These are phyloP conservation scores for Tylopilus cervinicoccineus DNA, from an alignment of 768 basidiomycete species.

Conservation along the genomic window DNA sequence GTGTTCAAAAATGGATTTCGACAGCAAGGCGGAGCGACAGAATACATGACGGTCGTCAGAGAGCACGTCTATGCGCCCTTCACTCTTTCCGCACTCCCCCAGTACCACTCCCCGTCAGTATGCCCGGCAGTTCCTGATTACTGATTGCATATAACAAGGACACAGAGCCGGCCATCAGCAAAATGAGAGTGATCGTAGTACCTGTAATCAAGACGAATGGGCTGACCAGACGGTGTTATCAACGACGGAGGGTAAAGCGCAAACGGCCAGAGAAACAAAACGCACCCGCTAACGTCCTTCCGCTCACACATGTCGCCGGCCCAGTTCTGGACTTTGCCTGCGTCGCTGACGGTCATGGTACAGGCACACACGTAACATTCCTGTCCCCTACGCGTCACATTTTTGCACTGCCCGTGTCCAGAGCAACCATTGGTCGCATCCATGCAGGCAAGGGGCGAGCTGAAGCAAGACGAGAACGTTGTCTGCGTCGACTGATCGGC, in stretches of 20 bases:
- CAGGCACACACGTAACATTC: conserved; percentile 49
- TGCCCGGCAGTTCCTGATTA: conserved; percentile 64
- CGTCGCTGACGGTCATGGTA: conserved; percentile 43
- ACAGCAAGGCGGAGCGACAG: neutral
- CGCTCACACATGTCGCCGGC: conserved; percentile 73
- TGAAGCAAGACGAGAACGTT: conserved; percentile 60
- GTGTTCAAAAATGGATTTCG: neutral
- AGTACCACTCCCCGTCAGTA: conserved; percentile 58
- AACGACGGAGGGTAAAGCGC: neutral
- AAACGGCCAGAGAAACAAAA: conserved; percentile 12
- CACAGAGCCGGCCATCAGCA: conserved; percentile 65
- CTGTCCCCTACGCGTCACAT: conserved; percentile 54
- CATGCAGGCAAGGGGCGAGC: conserved; percentile 48
- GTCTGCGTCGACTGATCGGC: conserved; percentile 55
- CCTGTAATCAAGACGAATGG: conserved; percentile 74
- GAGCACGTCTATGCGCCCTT: neutral
- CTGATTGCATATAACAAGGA: conserved; percentile 63
- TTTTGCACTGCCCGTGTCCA: conserved; percentile 63
- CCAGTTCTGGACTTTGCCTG: conserved; percentile 63
- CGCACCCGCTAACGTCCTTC: conserved; percentile 78
- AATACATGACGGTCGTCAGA: neutral
- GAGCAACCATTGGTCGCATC: conserved; percentile 66
- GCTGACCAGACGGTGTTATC: conserved; percentile 34
- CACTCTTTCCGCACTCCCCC: conserved; percentile 50
- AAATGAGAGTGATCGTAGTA: conserved; percentile 57